These are phyloP conservation scores for Lachnellula arida DNA, from an alignment of 2,329 filamentous ascomycete genomes.

Conservation along the genomic window DNA sequence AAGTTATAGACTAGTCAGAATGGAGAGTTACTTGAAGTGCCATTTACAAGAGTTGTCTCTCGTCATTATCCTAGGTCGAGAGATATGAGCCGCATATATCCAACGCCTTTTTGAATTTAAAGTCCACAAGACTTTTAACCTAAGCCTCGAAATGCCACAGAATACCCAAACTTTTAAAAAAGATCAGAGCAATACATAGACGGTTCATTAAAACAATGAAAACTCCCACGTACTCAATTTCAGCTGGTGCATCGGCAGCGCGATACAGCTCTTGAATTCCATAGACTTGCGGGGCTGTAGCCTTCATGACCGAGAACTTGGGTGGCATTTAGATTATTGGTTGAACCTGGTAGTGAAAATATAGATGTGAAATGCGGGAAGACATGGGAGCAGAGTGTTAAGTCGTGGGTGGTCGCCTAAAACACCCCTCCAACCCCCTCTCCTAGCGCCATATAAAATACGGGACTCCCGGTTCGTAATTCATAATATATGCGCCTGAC, in stretches of 20 bases:
- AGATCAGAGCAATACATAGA: neutral
- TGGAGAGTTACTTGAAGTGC: no score
- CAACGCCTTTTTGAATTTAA: no score
- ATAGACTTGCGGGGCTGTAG: slow-evolving; percentile 26
- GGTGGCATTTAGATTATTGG: neutral
- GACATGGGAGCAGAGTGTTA: neutral
- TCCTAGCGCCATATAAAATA: neutral
- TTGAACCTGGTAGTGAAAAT: no score
- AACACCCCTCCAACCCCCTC: neutral
- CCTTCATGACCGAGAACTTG: neutral
- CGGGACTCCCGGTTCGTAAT: neutral
- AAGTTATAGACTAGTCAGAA: no score
- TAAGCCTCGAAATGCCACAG: neutral
- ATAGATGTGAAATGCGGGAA: no score
- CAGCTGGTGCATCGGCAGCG: neutral
- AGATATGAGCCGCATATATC: no score
- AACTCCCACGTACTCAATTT: slow-evolving; percentile 1
- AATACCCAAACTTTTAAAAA: neutral
- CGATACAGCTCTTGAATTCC: slow-evolving; percentile 2
- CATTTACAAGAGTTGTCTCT: no score
- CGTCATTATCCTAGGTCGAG: no score
- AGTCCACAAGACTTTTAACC: no score
- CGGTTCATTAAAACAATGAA: neutral
- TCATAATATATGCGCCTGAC: no score
- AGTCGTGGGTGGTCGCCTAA: neutral